Evolutionary conservation across 2,329 filamentous ascomycete species (phyloP), one percentile per base, ranked within the genome.

Genomic region (Aureobasidium uvarum): DNA sequence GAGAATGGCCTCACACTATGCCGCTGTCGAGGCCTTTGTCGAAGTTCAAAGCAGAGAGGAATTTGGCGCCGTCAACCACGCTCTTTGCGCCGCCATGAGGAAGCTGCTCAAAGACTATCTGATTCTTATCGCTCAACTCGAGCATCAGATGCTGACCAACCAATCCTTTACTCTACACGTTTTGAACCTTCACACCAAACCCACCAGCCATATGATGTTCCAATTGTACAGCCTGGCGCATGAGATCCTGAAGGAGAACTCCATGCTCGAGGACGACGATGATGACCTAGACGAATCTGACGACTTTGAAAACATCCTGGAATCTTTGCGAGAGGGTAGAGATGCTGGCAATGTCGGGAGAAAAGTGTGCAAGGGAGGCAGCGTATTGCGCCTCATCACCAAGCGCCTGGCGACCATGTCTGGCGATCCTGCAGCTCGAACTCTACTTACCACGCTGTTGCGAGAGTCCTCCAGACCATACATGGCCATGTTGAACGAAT

Each of bases 401-500:
- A 89, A 89, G 73, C 85, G 94, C 59, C 80, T 98, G 10, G 90
- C 95, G 70, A 88, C 89, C 16, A 94, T 97, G 86, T 95, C 94
- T 1, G 95, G 95, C 52, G 95, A 99, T 74, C 95, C 95, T 4
- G 89, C 92, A 0, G 93, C 95, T 23, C 86, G 91, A 68, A 85
- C 88, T 28, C 79, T 99, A 23, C 83, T 99, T 13, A 95, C 91
- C 13, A 89, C 88, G 3, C 79, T 99, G 33, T 78, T 99, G 48
- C 85, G 91, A 65, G 94, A 98, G 76, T 89, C 94, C 1, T 97
- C 93, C 72, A 86, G 89, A 64, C 95, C 95, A 0, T 99, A 99
- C 75, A 97, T 98, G 93, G 85, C 85, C 48, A 99, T 99, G 95
- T 81, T 99, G 67, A 99, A 99, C 73, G 94, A 98, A 76, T 99